These are phyloP conservation scores for Mycena metata DNA, from an alignment of 768 basidiomycete genomes.

Conservation along the genomic window DNA sequence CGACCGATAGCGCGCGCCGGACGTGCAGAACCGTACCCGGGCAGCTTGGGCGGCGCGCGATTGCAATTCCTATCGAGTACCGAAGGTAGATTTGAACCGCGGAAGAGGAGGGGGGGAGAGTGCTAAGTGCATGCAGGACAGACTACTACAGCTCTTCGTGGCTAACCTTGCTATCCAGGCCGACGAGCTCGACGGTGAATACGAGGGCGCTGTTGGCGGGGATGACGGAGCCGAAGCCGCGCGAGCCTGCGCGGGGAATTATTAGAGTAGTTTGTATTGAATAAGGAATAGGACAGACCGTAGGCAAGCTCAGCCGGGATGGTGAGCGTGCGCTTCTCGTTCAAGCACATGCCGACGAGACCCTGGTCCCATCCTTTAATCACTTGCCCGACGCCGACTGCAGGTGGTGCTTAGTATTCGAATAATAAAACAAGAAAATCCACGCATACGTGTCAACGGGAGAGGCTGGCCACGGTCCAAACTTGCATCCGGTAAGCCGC, in stretches of 20 bases:
- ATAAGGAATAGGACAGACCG: conserved; percentile 69
- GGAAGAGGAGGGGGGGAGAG: not conserved
- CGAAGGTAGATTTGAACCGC: not conserved
- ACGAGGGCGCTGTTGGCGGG: conserved; percentile 85
- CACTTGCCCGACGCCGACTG: conserved; percentile 86
- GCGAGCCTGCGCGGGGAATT: conserved; percentile 62
- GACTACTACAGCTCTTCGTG: conserved; percentile 68
- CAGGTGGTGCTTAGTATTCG: not conserved
- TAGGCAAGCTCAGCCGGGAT: conserved; percentile 88
- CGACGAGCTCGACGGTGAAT: conserved; percentile 89
- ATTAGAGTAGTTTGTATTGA: not conserved
- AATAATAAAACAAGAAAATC: not conserved
- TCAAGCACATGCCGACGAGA: conserved; percentile 85
- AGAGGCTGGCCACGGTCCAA: conserved; percentile 82
- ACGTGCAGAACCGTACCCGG: conserved; percentile 13
- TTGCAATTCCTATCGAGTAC: conserved; percentile 13
- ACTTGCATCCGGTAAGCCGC: conserved; percentile 51
- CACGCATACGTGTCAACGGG: conserved; percentile 75
- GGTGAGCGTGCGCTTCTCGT: conserved; percentile 90
- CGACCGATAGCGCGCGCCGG: conserved; percentile 7
- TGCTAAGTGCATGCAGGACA: not conserved
- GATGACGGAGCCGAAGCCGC: conserved; percentile 83
- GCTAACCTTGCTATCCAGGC: conserved; percentile 60
- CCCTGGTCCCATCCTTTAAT: conserved; percentile 91
- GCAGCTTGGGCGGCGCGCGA: conserved; percentile 1